These are phyloP conservation scores for Pouteria campechiana DNA, from an alignment of 179 eudicot species.

Conservation along the genomic window DNA sequence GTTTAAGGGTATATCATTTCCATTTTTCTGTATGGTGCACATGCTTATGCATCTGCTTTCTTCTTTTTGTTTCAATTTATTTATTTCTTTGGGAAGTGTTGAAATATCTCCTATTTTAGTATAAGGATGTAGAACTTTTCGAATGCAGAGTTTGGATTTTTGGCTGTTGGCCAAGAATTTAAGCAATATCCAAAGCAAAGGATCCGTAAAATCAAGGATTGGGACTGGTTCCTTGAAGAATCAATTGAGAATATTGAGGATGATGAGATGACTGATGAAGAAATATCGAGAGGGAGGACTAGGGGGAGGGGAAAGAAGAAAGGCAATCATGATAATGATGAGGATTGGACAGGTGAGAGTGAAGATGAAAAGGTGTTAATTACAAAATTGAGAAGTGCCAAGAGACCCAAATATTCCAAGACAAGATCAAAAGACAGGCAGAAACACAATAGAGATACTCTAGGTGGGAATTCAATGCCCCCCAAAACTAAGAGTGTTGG, in stretches of 20 bases:
- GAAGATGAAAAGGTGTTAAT: conserved; percentile 44
- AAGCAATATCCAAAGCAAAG: conserved; percentile 58
- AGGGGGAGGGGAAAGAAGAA: conserved; percentile 48
- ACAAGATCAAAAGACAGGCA: conserved; percentile 58
- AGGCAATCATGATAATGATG: conserved; percentile 36
- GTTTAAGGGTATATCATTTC: too few relatives aligned
- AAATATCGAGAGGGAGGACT: conserved; percentile 18
- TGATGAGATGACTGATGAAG: conserved; percentile 32
- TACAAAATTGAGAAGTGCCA: conserved; percentile 29
- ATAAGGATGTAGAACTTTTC: neutral
- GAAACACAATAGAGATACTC: conserved; percentile 11
- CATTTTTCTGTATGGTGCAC: neutral
- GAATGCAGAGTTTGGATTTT: conserved; percentile 77
- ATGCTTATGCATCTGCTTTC: too few relatives aligned
- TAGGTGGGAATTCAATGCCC: conserved; percentile 4
- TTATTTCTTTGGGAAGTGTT: neutral
- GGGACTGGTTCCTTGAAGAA: conserved; percentile 91
- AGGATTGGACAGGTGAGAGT: conserved; percentile 72
- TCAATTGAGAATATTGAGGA: conserved; percentile 27
- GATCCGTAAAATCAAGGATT: conserved; percentile 41
- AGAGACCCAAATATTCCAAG: conserved; percentile 33
- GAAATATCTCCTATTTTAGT: neutral
- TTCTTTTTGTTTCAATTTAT: neutral
- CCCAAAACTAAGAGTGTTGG: conserved; percentile 7
- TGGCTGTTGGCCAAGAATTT: conserved; percentile 81